Conservation (phyloP, 352 stramenopile genomes). For the Aphanomyces astaci region DNA sequence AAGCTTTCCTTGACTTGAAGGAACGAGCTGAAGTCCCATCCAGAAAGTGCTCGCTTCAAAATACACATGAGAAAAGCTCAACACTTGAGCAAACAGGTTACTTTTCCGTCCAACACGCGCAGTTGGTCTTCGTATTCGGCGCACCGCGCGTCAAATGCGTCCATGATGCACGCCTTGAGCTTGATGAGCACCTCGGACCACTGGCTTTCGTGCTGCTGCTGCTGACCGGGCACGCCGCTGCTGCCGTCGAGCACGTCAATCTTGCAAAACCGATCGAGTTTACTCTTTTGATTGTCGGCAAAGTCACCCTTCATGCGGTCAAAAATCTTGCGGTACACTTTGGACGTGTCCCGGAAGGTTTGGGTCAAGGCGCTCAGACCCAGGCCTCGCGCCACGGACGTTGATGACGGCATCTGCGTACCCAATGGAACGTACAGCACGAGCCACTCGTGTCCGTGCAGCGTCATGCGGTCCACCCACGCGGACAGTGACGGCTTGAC, state of each 20-base stretch:
- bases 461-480: constrained; percentile 72
- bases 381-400: background rate
- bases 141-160: constrained; percentile 69
- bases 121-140: constrained; percentile 73
- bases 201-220: constrained; percentile 70
- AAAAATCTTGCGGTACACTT: constrained; percentile 74
- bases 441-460: constrained; percentile 60
- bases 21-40: constrained; percentile 75
- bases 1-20: constrained; percentile 71
- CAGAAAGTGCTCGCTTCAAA: constrained; percentile 31
- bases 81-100: constrained; percentile 19
- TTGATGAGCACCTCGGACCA: constrained; percentile 67
- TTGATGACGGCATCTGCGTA: constrained; percentile 28
- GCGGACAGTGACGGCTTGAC: constrained; percentile 40
- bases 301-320: constrained; percentile 63
- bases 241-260: constrained; percentile 68
- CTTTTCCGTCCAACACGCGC: constrained; percentile 53
- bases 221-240: constrained; percentile 39
- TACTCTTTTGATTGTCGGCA: constrained; percentile 30
- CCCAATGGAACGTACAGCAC: constrained; percentile 81
- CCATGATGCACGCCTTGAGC: constrained; percentile 69
- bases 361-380: background rate
- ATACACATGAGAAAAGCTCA: background rate
- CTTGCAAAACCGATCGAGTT: constrained; percentile 68
- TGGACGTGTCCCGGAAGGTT: constrained; percentile 16